A percentile compares a stretch with the other conserved stretches of the same genome.
phyloP scores from a whole-genome alignment of 208 protist genomes.

The Trypanosoma conorhini region DNA sequence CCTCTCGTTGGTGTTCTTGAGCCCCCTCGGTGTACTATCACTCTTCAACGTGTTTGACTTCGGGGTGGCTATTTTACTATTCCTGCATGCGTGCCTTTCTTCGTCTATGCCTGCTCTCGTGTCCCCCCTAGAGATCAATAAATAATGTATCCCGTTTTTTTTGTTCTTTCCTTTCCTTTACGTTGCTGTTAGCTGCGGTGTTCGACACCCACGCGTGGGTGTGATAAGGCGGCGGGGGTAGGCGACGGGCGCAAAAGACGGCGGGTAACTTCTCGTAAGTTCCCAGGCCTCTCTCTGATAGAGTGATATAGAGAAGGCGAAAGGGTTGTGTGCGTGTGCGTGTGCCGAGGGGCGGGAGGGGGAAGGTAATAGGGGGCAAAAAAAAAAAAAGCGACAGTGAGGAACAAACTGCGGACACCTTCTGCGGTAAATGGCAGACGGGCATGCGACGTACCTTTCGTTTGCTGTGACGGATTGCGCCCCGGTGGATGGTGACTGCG shows the following conservation, averaged over 20 bases:
- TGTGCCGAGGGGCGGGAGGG: not conserved
- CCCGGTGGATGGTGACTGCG: slow-evolving; percentile 41
- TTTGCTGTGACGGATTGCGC: slow-evolving; percentile 35
- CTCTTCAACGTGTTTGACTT: too few relatives aligned
- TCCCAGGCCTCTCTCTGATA: not conserved
- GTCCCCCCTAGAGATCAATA: too few relatives aligned
- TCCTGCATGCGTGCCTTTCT: too few relatives aligned
- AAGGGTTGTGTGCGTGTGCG: not conserved
- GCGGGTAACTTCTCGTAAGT: not conserved
- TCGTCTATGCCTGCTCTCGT: too few relatives aligned
- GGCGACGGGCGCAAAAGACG: not conserved
- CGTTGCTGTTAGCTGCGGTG: not conserved
- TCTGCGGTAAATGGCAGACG: slow-evolving; percentile 8
- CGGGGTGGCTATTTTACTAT: too few relatives aligned
- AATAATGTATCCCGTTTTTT: not conserved
- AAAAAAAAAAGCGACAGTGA: not conserved
- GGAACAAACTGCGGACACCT: not conserved
- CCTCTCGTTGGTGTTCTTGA: not conserved
- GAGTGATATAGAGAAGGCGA: not conserved
- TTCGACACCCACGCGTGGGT: not conserved
- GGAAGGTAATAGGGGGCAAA: not conserved
- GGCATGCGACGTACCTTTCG: not conserved
- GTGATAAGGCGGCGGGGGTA: not conserved
- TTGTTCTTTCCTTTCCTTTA: slow-evolving; percentile 25
- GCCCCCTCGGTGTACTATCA: too few relatives aligned